Percentiles rank a stretch among this genome's conserved stretches.
These are phyloP conservation scores for Pseudogymnoascus sp. DNA, from an alignment of 2,329 filamentous ascomycete species.

Conservation along the genomic window DNA sequence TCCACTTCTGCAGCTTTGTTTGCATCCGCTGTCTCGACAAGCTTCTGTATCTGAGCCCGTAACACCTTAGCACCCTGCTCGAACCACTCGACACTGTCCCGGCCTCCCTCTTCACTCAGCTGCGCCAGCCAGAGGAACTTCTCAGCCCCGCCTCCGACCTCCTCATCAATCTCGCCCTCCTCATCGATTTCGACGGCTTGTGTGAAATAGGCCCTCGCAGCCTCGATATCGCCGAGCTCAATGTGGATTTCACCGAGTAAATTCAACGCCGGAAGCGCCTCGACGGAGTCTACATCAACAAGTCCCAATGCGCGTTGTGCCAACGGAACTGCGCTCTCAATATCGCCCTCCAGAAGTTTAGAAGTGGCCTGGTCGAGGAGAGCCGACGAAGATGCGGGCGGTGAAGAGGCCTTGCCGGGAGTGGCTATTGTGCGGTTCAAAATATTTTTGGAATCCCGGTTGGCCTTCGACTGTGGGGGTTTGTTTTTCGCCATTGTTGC, in stretches of 20 bases:
- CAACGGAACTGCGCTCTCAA: conserved; percentile 22
- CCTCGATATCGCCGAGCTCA: conserved; percentile 56
- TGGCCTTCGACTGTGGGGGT: conserved; percentile 24
- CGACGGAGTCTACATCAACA: conserved; percentile 19
- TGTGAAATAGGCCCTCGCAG: conserved; percentile 63
- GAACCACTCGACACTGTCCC: conserved; percentile 58
- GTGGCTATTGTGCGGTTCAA: conserved; percentile 22
- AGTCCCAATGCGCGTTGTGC: conserved; percentile 23
- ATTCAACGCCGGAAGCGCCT: conserved; percentile 27
- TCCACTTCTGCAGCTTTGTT: conserved; percentile 28
- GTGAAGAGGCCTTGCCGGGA: conserved; percentile 20
- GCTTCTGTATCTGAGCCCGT: conserved; percentile 57
- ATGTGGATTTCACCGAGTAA: conserved; percentile 30
- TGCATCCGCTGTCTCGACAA: conserved; percentile 41
- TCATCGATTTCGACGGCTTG: conserved; percentile 68
- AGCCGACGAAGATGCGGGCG: conserved; percentile 17
- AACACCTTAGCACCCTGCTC: conserved; percentile 64
- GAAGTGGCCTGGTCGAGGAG: conserved; percentile 24
- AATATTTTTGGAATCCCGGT: conserved; percentile 22
- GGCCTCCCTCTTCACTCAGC: conserved; percentile 62
- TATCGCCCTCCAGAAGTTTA: conserved; percentile 26
- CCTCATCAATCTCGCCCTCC: conserved; percentile 61
- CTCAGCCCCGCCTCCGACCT: conserved; percentile 73
- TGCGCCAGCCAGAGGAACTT: conserved; percentile 96
- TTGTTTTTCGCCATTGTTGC: conserved; percentile 28